Percentiles rank a stretch among this genome's conserved stretches.
Conservation (phyloP, 495 filamentous ascomycete genomes). For the Penicillium angulare region DNA sequence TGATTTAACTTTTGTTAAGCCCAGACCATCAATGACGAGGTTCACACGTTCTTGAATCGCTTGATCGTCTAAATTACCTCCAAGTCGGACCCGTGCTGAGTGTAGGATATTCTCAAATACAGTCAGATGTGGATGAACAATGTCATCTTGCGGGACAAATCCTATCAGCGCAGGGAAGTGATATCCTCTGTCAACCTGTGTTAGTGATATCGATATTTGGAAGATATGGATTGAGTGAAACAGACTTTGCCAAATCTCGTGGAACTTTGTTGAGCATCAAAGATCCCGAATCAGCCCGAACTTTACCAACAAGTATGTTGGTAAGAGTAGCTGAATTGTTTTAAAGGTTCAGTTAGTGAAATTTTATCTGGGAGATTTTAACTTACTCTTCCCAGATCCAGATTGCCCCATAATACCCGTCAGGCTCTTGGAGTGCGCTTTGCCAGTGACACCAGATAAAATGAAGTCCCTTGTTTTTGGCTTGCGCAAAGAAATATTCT, state of each 20-base stretch:
- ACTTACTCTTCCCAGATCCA: background rate
- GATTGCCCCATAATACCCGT: background rate
- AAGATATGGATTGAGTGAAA: background rate
- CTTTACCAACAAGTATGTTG: background rate
- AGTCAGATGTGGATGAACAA: slow-evolving; percentile 49
- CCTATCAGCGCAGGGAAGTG: too few relatives aligned
- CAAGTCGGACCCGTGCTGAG: slow-evolving; percentile 48
- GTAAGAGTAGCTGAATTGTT: background rate
- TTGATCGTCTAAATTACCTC: slow-evolving; percentile 7
- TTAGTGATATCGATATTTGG: background rate
- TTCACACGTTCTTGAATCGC: slow-evolving; percentile 43
- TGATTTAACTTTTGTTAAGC: slow-evolving; percentile 58
- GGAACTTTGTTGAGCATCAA: too few relatives aligned
- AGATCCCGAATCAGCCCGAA: too few relatives aligned
- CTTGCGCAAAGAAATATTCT: background rate
- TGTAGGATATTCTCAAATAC: slow-evolving; percentile 54
- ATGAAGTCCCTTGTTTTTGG: background rate
- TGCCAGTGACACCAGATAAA: background rate
- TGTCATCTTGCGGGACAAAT: slow-evolving; percentile 55
- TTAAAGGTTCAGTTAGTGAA: background rate
- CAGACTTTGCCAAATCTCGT: background rate
- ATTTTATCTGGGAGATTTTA: background rate
- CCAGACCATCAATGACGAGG: slow-evolving; percentile 41
- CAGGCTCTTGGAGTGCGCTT: background rate
- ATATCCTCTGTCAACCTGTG: background rate